A percentile compares a stretch with the other conserved stretches of the same genome.
These are phyloP conservation scores for Cerrena zonata DNA, from an alignment of 1,284 basidiomycete species.

Conservation along the genomic window DNA sequence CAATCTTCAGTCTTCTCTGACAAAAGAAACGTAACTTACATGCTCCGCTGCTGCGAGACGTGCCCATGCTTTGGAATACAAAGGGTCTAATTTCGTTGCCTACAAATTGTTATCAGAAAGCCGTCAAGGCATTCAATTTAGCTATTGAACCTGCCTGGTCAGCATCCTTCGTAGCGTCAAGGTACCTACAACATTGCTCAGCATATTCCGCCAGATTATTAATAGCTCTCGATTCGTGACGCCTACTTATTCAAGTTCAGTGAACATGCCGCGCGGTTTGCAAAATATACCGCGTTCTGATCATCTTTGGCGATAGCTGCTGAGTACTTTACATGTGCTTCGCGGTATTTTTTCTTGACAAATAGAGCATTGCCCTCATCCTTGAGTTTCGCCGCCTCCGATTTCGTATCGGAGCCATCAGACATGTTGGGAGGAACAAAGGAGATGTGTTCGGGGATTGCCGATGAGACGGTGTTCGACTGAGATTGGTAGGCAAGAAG, in stretches of 20 bases:
- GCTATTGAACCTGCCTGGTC: constrained; percentile 6
- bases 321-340: constrained; percentile 26
- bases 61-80: constrained; percentile 33
- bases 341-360: constrained; percentile 20
- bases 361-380: constrained; percentile 20
- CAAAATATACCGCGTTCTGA: constrained; percentile 26
- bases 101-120: constrained; percentile 10
- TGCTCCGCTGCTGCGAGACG: constrained; percentile 28
- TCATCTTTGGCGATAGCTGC: constrained; percentile 23
- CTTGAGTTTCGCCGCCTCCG: constrained; percentile 4
- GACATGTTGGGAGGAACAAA: not conserved
- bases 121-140: not conserved
- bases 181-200: constrained; percentile 11
- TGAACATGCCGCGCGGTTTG: constrained; percentile 29
- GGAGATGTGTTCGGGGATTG: too few relatives aligned
- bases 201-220: not conserved
- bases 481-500: too few relatives aligned
- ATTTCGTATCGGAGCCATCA: not conserved
- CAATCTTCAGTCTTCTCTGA: not conserved
- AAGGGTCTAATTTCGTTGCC: constrained; percentile 31
- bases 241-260: constrained; percentile 12
- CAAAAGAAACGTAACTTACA: constrained; percentile 17
- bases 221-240: too few relatives aligned
- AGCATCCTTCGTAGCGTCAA: constrained; percentile 14
- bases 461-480: too few relatives aligned